Percentiles rank a stretch among this genome's conserved stretches.
phyloP scores from a whole-genome alignment of 2,329 filamentous ascomycete species.

The Colletotrichum sidae region DNA sequence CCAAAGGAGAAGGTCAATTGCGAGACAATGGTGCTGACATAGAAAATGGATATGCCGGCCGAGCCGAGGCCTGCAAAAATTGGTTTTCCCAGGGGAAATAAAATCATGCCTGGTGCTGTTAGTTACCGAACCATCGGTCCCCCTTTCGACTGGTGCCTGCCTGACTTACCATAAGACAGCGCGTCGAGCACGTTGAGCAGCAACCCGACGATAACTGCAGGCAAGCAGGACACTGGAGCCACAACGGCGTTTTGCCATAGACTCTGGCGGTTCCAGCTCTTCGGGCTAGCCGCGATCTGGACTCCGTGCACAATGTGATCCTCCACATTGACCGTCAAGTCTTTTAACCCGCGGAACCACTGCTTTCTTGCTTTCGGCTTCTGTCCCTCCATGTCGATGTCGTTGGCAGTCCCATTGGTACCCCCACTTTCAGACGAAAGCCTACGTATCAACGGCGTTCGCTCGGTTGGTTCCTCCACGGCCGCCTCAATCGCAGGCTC shows the following conservation, averaged over 20 bases:
- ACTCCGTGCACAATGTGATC: constrained; percentile 45
- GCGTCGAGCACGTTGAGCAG: constrained; percentile 95
- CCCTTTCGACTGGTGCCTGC: constrained; percentile 2
- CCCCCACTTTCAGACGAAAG: constrained; percentile 43
- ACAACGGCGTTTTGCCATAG: constrained; percentile 75
- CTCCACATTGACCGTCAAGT: constrained; percentile 48
- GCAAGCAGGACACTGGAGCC: constrained; percentile 77
- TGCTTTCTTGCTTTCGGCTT: constrained; percentile 49
- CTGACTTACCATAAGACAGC: constrained; percentile 81
- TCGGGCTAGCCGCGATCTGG: constrained; percentile 35
- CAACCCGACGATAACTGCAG: constrained; percentile 88
- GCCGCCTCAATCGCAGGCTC: constrained; percentile 22
- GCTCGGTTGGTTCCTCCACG: constrained; percentile 50
- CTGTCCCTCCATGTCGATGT: constrained; percentile 63
- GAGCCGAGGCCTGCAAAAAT: constrained; percentile 88
- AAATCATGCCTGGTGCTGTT: constrained; percentile 76
- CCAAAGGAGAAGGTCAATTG: constrained; percentile 90
- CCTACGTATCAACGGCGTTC: constrained; percentile 59
- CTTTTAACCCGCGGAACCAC: constrained; percentile 50
- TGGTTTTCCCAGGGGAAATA: constrained; percentile 90
- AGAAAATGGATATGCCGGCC: constrained; percentile 98
- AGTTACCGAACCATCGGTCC: constrained; percentile 33
- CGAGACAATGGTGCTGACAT: constrained; percentile 95
- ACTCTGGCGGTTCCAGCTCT: constrained; percentile 73
- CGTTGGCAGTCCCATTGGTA: constrained; percentile 43